These are phyloP conservation scores for Moesziomyces sp. DNA, from an alignment of 1,284 basidiomycete genomes.

Conservation along the genomic window DNA sequence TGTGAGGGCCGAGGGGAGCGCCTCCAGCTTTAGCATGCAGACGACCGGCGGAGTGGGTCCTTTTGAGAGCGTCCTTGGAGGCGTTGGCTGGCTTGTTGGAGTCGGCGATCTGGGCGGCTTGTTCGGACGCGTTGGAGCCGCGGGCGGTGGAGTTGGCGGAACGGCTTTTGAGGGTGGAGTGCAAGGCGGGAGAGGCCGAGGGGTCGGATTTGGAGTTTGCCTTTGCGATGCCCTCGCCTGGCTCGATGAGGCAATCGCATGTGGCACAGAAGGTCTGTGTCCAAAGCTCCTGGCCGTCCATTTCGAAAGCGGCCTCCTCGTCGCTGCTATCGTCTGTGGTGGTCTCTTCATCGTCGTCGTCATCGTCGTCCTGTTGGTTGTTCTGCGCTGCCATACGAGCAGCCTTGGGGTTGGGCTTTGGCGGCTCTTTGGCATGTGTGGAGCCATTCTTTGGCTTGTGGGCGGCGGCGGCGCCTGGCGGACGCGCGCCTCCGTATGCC, in stretches of 20 bases:
- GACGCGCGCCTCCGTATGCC: slow-evolving; percentile 14
- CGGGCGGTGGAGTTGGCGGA: slow-evolving; percentile 56
- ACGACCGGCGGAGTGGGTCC: slow-evolving; percentile 53
- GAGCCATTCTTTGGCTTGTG: slow-evolving; percentile 9
- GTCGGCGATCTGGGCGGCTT: slow-evolving; percentile 4
- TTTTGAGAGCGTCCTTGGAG: slow-evolving; percentile 36
- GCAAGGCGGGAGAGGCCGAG: slow-evolving; percentile 8
- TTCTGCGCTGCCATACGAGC: slow-evolving; percentile 1
- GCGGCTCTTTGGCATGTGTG: slow-evolving; percentile 7
- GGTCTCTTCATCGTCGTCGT: slow-evolving; percentile 37
- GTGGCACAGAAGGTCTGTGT: slow-evolving; percentile 57
- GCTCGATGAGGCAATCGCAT: slow-evolving; percentile 62
- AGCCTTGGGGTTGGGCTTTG: slow-evolving; percentile 28
- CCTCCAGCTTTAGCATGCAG: slow-evolving; percentile 49
- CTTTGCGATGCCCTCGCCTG: slow-evolving; percentile 53
- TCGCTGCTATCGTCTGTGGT: slow-evolving; percentile 49
- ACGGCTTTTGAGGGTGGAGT: slow-evolving; percentile 49
- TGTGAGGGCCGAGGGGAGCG: slow-evolving; percentile 46
- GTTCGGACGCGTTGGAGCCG: slow-evolving; percentile 27
- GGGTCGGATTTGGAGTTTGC: not conserved
- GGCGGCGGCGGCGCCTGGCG: slow-evolving; percentile 11
- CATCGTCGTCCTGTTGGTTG: slow-evolving; percentile 15
- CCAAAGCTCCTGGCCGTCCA: slow-evolving; percentile 64
- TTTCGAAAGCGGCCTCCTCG: slow-evolving; percentile 54
- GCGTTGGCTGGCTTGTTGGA: slow-evolving; percentile 8